Conservation (phyloP, 2,329 filamentous ascomycete species). For the Bipolaris cookei region DNA sequence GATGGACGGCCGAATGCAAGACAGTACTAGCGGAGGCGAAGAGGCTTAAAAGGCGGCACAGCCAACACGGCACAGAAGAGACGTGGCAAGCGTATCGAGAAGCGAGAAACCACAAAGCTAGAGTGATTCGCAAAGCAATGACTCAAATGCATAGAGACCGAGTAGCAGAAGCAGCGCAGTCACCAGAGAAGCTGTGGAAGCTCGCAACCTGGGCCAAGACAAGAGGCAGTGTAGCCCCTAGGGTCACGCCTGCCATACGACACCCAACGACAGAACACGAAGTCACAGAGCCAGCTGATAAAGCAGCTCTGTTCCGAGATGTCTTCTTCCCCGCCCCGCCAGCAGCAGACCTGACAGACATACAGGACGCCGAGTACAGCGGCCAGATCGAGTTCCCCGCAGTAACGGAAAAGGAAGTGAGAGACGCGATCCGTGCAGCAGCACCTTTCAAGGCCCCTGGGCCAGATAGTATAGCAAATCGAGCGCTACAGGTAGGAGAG, state of each 20-base stretch:
- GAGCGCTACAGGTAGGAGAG: conserved; percentile 15
- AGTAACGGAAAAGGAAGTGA: conserved; percentile 28
- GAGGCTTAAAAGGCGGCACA: conserved; percentile 17
- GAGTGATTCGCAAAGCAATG: conserved; percentile 26
- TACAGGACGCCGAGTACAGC: conserved; percentile 21
- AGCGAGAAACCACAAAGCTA: conserved; percentile 34
- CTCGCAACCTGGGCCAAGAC: conserved; percentile 36
- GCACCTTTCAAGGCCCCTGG: conserved; percentile 31
- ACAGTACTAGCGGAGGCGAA: conserved; percentile 19
- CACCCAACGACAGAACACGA: conserved; percentile 16
- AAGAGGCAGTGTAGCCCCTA: conserved; percentile 12
- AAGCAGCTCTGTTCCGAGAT: conserved; percentile 21
- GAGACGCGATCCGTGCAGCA: conserved; percentile 23
- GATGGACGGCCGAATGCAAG: conserved; percentile 18
- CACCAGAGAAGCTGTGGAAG: conserved; percentile 28
- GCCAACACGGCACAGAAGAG: conserved; percentile 10
- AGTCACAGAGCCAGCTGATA: conserved; percentile 15
- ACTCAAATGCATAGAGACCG: conserved; percentile 22
- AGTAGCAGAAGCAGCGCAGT: conserved; percentile 30
- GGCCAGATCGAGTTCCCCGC: conserved; percentile 24
- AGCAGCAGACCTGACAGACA: conserved; percentile 24
- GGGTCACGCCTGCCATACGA: conserved; percentile 17
- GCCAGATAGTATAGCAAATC: conserved; percentile 26
- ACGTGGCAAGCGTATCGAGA: conserved; percentile 18
- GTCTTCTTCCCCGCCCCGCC: conserved; percentile 26